Conservation (phyloP, 768 basidiomycete species). For the Hygrocybe punicea region DNA sequence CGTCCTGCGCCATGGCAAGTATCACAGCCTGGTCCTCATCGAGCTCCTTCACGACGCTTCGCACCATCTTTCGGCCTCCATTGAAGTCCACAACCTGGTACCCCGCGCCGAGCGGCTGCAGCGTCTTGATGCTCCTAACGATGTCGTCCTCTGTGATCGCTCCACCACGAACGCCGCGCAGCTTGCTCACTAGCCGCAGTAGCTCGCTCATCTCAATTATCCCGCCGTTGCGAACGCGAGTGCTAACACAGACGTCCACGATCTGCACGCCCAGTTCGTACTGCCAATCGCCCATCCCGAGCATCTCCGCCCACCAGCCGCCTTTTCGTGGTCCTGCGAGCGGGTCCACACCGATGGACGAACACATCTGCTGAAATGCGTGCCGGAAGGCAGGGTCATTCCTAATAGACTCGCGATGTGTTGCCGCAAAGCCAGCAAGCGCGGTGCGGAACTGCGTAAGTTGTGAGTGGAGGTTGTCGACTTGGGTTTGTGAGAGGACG, state of each 20-base stretch:
- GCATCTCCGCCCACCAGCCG: constrained; percentile 89
- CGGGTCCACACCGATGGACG: constrained; percentile 91
- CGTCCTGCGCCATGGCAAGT: constrained; percentile 65
- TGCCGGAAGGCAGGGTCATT: constrained; percentile 83
- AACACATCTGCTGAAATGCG: constrained; percentile 95
- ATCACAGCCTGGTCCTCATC: constrained; percentile 87
- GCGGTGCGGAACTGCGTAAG: constrained; percentile 81
- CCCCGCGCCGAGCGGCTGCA: constrained; percentile 87
- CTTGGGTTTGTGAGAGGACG: constrained; percentile 70
- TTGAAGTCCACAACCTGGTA: constrained; percentile 79
- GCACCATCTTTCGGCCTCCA: constrained; percentile 70
- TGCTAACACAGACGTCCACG: constrained; percentile 87
- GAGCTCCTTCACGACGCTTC: constrained; percentile 85
- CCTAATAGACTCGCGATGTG: constrained; percentile 81
- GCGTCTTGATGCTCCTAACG: constrained; percentile 74
- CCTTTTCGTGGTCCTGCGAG: constrained; percentile 81
- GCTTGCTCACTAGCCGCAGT: constrained; percentile 68
- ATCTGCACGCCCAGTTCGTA: constrained; percentile 95
- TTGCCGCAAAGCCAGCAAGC: constrained; percentile 73
- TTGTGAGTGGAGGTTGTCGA: constrained; percentile 76
- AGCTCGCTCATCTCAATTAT: constrained; percentile 87
- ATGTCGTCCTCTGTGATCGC: constrained; percentile 84
- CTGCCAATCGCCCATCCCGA: constrained; percentile 90
- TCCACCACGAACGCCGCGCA: constrained; percentile 68
- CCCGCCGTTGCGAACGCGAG: constrained; percentile 86